These are phyloP conservation scores for Aspergillus sp. DNA, from an alignment of 2,329 filamentous ascomycete genomes.

Conservation along the genomic window DNA sequence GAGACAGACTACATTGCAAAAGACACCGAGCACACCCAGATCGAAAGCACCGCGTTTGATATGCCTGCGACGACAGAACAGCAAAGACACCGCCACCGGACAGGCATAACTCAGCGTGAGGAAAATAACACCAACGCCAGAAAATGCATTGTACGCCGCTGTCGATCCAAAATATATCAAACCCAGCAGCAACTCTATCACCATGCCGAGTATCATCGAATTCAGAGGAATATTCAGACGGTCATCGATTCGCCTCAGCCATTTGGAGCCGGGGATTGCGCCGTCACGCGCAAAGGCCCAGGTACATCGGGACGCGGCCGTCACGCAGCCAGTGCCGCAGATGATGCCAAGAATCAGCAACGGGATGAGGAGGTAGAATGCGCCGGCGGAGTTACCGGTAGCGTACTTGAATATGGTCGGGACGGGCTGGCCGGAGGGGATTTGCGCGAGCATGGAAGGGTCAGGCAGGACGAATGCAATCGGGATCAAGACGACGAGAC, in stretches of 20 bases:
- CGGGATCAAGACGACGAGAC: constrained; percentile 61
- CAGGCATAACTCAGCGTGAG: constrained; percentile 63
- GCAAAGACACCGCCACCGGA: constrained; percentile 60
- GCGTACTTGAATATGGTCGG: constrained; percentile 67
- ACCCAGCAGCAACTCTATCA: constrained; percentile 64
- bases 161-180: constrained; percentile 71
- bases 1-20: constrained; percentile 58
- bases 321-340: constrained; percentile 65
- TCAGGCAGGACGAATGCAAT: constrained; percentile 69
- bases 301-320: constrained; percentile 64
- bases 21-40: constrained; percentile 55
- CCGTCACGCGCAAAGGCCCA: constrained; percentile 69
- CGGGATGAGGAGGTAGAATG: constrained; percentile 65
- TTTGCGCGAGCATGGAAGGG: constrained; percentile 56
- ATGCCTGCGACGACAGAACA: constrained; percentile 51
- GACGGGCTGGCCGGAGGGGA: constrained; percentile 68
- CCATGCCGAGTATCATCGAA: constrained; percentile 61
- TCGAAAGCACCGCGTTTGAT: constrained; percentile 36
- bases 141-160: constrained; percentile 72
- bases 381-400: constrained; percentile 65
- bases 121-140: constrained; percentile 70
- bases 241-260: constrained; percentile 60
- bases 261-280: constrained; percentile 60
- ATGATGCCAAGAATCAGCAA: constrained; percentile 67
- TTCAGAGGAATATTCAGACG: constrained; percentile 62